Conservation (phyloP, 140 eudicot genomes). For the Bidens hawaiensis region DNA sequence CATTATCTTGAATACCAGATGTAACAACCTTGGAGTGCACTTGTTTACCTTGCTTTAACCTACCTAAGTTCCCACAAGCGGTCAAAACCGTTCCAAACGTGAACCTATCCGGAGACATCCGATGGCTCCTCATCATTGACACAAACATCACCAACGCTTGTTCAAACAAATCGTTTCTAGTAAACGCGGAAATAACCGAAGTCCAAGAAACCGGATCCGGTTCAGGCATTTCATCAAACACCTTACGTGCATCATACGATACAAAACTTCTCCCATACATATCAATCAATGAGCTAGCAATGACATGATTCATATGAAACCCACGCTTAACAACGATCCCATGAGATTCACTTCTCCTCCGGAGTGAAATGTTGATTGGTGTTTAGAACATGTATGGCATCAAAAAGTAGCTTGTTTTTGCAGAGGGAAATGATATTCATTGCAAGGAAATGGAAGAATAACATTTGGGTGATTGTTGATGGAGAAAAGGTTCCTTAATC, state of each 20-base stretch:
- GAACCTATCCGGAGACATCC: slow-evolving; percentile 48
- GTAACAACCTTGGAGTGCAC: slow-evolving; percentile 55
- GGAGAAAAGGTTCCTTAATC: slow-evolving; percentile 58
- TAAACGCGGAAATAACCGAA: slow-evolving; percentile 65
- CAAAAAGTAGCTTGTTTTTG: slow-evolving; percentile 41
- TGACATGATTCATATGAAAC: slow-evolving; percentile 47
- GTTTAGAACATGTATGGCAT: slow-evolving; percentile 51
- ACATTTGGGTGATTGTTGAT: slow-evolving; percentile 53
- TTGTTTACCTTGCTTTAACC: slow-evolving; percentile 64
- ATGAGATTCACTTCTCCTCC: slow-evolving; percentile 51
- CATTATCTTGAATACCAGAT: slow-evolving; percentile 48
- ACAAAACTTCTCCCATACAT: slow-evolving; percentile 64
- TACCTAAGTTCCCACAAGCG: slow-evolving; percentile 74
- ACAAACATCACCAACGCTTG: slow-evolving; percentile 58
- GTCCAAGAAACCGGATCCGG: slow-evolving; percentile 76
- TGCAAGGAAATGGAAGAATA: slow-evolving; percentile 63
- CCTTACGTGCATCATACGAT: slow-evolving; percentile 32
- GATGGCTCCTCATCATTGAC: slow-evolving; percentile 32
- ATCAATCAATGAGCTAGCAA: slow-evolving; percentile 63
- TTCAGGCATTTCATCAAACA: slow-evolving; percentile 71
- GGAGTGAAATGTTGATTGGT: slow-evolving; percentile 22
- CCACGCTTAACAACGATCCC: slow-evolving; percentile 61
- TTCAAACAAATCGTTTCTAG: slow-evolving; percentile 55
- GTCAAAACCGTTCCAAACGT: slow-evolving; percentile 69
- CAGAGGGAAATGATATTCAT: slow-evolving; percentile 50